phyloP scores from a whole-genome alignment of 352 stramenopile species.

The Thraustotheca clavata region DNA sequence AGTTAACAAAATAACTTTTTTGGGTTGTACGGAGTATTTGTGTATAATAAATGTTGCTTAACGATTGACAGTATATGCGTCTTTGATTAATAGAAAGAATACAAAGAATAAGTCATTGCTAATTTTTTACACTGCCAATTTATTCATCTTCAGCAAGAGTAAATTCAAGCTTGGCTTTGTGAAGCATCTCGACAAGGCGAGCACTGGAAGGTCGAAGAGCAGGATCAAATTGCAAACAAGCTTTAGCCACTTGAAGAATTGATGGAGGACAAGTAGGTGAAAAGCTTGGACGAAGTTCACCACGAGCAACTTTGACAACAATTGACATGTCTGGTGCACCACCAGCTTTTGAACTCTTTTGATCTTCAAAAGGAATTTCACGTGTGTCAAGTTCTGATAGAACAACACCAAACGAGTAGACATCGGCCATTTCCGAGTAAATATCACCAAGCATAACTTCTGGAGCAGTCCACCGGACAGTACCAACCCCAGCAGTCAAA shows the following conservation, averaged over 20 bases:
- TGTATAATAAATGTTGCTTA: too few relatives aligned
- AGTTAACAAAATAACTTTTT: too few relatives aligned
- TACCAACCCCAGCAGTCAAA: slow-evolving; percentile 71
- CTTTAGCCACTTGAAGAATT: slow-evolving; percentile 66
- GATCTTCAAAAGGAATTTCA: slow-evolving; percentile 83
- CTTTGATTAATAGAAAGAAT: too few relatives aligned
- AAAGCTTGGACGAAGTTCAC: slow-evolving; percentile 71
- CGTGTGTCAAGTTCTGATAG: slow-evolving; percentile 79
- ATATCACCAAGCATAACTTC: slow-evolving; percentile 85
- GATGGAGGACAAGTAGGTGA: slow-evolving; percentile 32
- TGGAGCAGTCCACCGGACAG: slow-evolving; percentile 76
- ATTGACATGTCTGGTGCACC: slow-evolving; percentile 72
- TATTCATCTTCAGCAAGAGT: neutral
- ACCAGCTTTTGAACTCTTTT: slow-evolving; percentile 49
- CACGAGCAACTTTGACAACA: slow-evolving; percentile 71
- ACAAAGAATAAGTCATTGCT: too few relatives aligned
- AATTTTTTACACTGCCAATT: too few relatives aligned
- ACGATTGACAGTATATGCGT: too few relatives aligned
- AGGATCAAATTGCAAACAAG: slow-evolving; percentile 79
- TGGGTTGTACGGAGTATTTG: too few relatives aligned
- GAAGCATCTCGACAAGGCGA: slow-evolving; percentile 71
- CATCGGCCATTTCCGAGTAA: slow-evolving; percentile 78
- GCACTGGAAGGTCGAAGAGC: slow-evolving; percentile 61
- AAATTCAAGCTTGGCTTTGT: slow-evolving; percentile 33
- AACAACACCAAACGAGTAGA: slow-evolving; percentile 86